Conservation (phyloP, 169 alveolate species). For the Perkinsus marinus region DNA sequence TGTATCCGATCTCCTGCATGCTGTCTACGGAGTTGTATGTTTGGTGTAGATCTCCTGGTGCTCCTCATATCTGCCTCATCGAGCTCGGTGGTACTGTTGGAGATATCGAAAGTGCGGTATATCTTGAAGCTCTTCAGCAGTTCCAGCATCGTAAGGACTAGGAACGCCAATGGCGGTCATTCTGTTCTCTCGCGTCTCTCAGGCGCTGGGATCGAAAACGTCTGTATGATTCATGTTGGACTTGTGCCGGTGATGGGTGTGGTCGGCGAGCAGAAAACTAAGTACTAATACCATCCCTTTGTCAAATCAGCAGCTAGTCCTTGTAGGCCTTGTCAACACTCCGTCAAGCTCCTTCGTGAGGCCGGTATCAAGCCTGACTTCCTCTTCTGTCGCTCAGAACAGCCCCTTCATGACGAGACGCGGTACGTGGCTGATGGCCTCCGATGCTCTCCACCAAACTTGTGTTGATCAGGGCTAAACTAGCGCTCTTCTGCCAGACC, state of each 20-base stretch:
- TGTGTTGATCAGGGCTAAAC: constrained; percentile 30
- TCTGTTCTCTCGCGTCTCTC: neutral
- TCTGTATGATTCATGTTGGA: constrained; percentile 40
- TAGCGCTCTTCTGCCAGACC: constrained; percentile 62
- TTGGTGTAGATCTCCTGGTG: constrained; percentile 11
- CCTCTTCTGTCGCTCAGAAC: constrained; percentile 57
- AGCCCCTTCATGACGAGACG: constrained; percentile 46
- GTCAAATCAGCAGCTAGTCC: neutral
- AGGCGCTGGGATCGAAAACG: neutral
- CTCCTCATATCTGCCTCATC: constrained; percentile 75
- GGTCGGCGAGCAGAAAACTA: constrained; percentile 78
- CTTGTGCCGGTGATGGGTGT: constrained; percentile 63
- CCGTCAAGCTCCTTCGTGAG: constrained; percentile 55
- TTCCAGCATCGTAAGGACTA: constrained; percentile 26
- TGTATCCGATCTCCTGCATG: constrained; percentile 22
- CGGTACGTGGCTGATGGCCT: neutral
- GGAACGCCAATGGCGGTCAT: neutral
- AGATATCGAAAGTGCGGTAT: constrained; percentile 81
- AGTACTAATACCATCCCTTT: constrained; percentile 1
- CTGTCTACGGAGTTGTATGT: constrained; percentile 32
- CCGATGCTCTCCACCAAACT: neutral
- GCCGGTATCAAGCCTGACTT: constrained; percentile 32
- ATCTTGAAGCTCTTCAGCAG: constrained; percentile 80
- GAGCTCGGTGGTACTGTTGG: constrained; percentile 98
- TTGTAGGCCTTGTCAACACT: constrained; percentile 77